Conservation (phyloP, 1,284 basidiomycete genomes). For the Fomitopsis schrenkii region DNA sequence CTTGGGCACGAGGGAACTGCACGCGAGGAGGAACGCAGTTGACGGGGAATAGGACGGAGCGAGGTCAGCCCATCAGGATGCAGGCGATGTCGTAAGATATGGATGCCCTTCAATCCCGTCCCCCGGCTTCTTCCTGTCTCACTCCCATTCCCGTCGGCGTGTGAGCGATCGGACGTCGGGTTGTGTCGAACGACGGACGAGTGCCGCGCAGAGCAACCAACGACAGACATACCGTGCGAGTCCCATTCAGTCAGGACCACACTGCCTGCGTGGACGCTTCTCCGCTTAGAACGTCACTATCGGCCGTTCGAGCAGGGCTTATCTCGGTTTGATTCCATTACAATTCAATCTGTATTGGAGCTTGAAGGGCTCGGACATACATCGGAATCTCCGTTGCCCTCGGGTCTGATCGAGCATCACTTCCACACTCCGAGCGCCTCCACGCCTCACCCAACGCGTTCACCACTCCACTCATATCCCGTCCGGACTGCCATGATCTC, state of each 20-base stretch:
- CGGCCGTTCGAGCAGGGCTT: background rate
- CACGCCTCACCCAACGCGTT: background rate
- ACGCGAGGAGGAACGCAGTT: background rate
- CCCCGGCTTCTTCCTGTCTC: background rate
- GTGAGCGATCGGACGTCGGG: background rate
- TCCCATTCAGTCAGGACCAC: too few species aligned
- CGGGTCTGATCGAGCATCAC: slow-evolving; percentile 2
- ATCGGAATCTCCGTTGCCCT: slow-evolving; percentile 1
- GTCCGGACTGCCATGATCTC: slow-evolving; percentile 32
- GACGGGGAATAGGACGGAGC: background rate
- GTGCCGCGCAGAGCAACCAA: background rate
- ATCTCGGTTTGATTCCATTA: background rate
- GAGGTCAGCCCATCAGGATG: background rate
- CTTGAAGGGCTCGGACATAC: background rate
- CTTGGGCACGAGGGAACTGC: background rate
- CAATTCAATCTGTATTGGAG: background rate
- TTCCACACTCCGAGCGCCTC: background rate
- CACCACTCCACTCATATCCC: background rate
- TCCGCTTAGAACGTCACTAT: background rate
- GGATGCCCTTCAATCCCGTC: background rate
- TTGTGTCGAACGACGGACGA: background rate
- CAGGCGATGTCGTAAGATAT: background rate
- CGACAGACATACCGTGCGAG: background rate
- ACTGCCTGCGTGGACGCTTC: background rate
- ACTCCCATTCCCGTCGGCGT: background rate